A percentile compares a stretch with the other conserved stretches of the same genome.
Evolutionary conservation across 2,329 filamentous ascomycete genomes (phyloP).

Genomic region (Arthrobotrys musiformis): DNA sequence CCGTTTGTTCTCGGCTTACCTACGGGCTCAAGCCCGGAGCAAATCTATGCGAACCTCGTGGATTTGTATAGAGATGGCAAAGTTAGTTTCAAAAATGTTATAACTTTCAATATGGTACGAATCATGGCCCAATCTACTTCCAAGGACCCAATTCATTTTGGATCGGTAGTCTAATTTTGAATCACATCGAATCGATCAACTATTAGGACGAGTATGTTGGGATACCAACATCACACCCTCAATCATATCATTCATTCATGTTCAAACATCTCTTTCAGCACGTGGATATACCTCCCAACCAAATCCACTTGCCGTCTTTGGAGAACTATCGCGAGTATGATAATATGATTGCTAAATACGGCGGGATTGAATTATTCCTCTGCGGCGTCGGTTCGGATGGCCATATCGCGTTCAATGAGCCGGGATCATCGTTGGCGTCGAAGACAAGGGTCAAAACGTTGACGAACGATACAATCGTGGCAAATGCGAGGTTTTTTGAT

Average conservation of each 20-base stretch:
- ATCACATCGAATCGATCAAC: conserved; percentile 62
- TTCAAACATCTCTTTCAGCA: conserved; percentile 91
- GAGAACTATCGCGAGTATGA: conserved; percentile 84
- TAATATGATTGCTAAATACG: conserved; percentile 76
- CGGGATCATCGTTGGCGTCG: conserved; percentile 79
- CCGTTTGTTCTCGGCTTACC: conserved; percentile 86
- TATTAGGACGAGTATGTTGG: conserved; percentile 80
- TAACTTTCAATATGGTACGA: conserved; percentile 87
- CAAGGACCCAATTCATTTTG: no score
- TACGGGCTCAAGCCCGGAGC: conserved; percentile 82
- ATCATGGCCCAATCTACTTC: conserved; percentile 59
- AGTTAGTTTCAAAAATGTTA: conserved; percentile 86
- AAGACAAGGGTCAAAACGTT: conserved; percentile 86
- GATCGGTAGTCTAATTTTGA: no score
- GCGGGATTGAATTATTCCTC: conserved; percentile 86
- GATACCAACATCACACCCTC: conserved; percentile 81
- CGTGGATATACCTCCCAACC: conserved; percentile 81
- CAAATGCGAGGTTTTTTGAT: conserved; percentile 85
- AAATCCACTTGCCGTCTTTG: conserved; percentile 83
- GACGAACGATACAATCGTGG: conserved; percentile 85
- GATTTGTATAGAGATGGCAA: conserved; percentile 64
- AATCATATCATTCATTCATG: conserved; percentile 93
- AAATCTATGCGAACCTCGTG: conserved; percentile 81
- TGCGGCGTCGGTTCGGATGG: conserved; percentile 87
- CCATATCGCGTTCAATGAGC: conserved; percentile 91